Base-by-base conservation (phyloP, 2,329 filamentous ascomycete genomes). In the Claviceps sp. region DNA sequence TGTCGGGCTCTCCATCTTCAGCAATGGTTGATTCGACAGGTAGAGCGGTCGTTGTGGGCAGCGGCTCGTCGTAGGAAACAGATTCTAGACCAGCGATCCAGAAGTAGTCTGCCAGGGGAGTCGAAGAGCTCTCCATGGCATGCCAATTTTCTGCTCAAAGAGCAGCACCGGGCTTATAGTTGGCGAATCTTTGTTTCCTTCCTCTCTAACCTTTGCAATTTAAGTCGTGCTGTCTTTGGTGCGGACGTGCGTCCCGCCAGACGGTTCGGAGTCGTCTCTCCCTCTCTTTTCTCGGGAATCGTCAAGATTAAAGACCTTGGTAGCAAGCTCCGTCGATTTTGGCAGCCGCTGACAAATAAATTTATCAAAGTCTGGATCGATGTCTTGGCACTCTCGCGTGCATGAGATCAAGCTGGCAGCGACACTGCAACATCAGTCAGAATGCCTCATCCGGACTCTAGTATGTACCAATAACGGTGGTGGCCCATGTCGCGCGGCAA, bases 81-180 rank as follows among this genome's bases (percentile, higher is more conserved):
- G 79, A 78, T 67, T 85, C 82, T 67, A 86, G 74, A 61, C 82
- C 82, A 58, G 82, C 82, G 65, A 86, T 85, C 82, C 82, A 86
- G 68, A 86, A 86, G 70, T 86, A 86, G 67, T 86, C 82, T 67
- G 82, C 82, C 65, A 86, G 73, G 63, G 82, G 82, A 57, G 75
- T 75, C 57, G 80, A 81, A 54, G 79, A 74, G 69, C 67, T 72
- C 63, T 80, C 78, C 78, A 81, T 81, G 70, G 69, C 74, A 71
- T 70, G 65, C 67, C 68, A 69, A 61, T 47, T 38, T 58, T 58
- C 59, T 59, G 53, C 59, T 52, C 56, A 37, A 49, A 54, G 48
- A 3, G 18, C 40, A 51, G 53, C 48, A 20, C 49, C 11, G 43
- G 11, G 26, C 13, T 43, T 38, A 44, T 26, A 40, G 36, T 36